These are phyloP conservation scores for Fusarium sp. DNA, from an alignment of 2,329 filamentous ascomycete species.

Conservation along the genomic window DNA sequence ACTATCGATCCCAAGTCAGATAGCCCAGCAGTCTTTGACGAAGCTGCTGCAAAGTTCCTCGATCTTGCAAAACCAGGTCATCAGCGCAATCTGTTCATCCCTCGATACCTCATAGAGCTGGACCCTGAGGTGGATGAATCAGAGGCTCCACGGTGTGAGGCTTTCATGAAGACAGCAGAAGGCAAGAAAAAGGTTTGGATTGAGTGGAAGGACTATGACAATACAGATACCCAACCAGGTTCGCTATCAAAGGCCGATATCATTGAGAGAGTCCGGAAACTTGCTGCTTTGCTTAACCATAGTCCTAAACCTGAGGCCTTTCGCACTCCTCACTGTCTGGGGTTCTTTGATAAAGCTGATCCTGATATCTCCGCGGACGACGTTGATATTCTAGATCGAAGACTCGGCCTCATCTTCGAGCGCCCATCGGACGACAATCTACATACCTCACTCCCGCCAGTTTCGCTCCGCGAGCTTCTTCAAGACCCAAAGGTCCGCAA, in stretches of 20 bases:
- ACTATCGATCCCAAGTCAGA: slow-evolving; percentile 51
- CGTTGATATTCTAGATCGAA: slow-evolving; percentile 51
- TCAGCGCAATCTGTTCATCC: slow-evolving; percentile 46
- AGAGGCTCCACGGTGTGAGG: slow-evolving; percentile 51
- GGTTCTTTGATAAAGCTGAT: slow-evolving; percentile 58
- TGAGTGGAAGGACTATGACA: slow-evolving; percentile 60
- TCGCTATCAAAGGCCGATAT: slow-evolving; percentile 54
- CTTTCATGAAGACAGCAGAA: slow-evolving; percentile 46
- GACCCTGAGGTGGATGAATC: slow-evolving; percentile 44
- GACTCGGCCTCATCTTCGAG: slow-evolving; percentile 63
- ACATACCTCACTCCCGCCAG: slow-evolving; percentile 49
- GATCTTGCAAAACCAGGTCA: slow-evolving; percentile 48
- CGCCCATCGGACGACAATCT: slow-evolving; percentile 51
- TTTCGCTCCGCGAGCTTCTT: slow-evolving; percentile 59
- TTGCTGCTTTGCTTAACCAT: slow-evolving; percentile 58
- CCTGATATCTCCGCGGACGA: slow-evolving; percentile 47
- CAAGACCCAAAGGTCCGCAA: slow-evolving; percentile 45
- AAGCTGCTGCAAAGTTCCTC: slow-evolving; percentile 49
- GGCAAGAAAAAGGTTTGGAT: slow-evolving; percentile 55
- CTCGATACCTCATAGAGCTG: slow-evolving; percentile 47
- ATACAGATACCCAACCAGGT: slow-evolving; percentile 45
- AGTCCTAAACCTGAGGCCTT: slow-evolving; percentile 58
- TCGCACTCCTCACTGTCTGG: slow-evolving; percentile 58
- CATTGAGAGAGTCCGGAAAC: slow-evolving; percentile 54
- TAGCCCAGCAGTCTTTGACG: slow-evolving; percentile 44